Base-by-base conservation (phyloP, 345 rosid genomes). In the Boechera divaricarpa region DNA sequence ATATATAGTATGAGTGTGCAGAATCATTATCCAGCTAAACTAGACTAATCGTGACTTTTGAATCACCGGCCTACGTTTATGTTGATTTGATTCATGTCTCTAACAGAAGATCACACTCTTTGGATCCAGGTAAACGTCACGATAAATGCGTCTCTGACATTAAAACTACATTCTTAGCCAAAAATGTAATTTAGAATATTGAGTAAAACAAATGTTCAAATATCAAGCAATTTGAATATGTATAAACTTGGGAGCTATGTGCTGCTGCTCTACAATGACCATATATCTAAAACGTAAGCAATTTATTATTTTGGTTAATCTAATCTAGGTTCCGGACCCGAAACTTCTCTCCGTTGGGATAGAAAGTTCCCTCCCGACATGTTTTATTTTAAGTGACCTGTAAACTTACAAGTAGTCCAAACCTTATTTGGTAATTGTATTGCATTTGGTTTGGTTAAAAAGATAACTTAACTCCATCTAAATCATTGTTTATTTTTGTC, bases 51-150 rank as follows among this genome's bases (percentile, higher is more conserved):
- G 15, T 53, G 15, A 53, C 62, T 53, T 68, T 36, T 36, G 16
- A 26, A 68, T 68, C 72, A 68, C 72, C 48, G 49, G 72, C 62
- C 36, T 68, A 68, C 6, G 51, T 33, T 53, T 53, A 48, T 18
- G 45, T 49, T 53, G 26, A 52, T 52, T 51, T 67, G 48, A 52
- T 67, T 35, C 35, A 52, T 51, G 45, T 52, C 72, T 68, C 36
- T 48, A 35, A 51, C 6, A 51, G 7, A 67, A 35, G 18, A 52
- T 35, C 72, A 67, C 72, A 33, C 6, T 67, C 72, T 33, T 36
- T 35, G 32, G 47, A 35, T 35, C 60, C 60, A 53, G 5, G 18
- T 52, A 21, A 53, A 26, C 49, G 26, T 53, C 49, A 69, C 12
- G 49, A 68, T 21, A 36, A 68, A 51, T 66, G 32, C 11, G 31